Percentiles rank a stretch among this genome's conserved stretches.
Conservation (phyloP, 2,329 filamentous ascomycete genomes). For the Ilyonectria sp. region DNA sequence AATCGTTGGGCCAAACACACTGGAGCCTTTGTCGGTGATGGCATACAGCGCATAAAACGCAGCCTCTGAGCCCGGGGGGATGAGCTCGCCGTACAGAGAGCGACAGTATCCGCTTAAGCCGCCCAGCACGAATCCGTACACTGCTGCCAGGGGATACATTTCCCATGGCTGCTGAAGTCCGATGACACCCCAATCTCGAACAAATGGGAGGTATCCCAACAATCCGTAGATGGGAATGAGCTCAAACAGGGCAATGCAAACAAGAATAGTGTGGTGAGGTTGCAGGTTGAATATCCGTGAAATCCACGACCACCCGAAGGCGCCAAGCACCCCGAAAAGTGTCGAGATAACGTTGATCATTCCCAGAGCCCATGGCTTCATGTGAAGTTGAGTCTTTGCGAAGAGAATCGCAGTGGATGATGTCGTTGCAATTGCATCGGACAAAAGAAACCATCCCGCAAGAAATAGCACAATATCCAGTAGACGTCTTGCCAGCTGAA, state of each 20-base stretch:
- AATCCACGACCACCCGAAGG: conserved; percentile 89
- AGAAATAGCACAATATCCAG: conserved; percentile 85
- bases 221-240: conserved; percentile 94
- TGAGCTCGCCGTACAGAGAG: conserved; percentile 91
- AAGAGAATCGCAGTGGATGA: conserved; percentile 96
- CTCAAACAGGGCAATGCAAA: conserved; percentile 93
- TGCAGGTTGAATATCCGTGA: conserved; percentile 78
- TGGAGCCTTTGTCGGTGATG: conserved; percentile 97
- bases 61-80: conserved; percentile 93
- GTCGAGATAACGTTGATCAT: conserved; percentile 96
- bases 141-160: conserved; percentile 92
- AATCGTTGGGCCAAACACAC: conserved; percentile 93
- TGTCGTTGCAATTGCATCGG: conserved; percentile 94
- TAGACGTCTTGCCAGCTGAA: conserved; percentile 80
- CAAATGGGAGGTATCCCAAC: conserved; percentile 86
- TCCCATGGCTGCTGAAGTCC: conserved; percentile 97
- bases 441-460: conserved; percentile 93
- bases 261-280: conserved; percentile 90
- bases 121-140: conserved; percentile 96
- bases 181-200: conserved; percentile 80
- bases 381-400: conserved; percentile 92
- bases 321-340: conserved; percentile 85
- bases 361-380: conserved; percentile 89
- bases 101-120: conserved; percentile 93
- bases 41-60: conserved; percentile 98